These are phyloP conservation scores for Penicillium fimorum DNA, from an alignment of 495 filamentous ascomycete genomes.

Conservation along the genomic window DNA sequence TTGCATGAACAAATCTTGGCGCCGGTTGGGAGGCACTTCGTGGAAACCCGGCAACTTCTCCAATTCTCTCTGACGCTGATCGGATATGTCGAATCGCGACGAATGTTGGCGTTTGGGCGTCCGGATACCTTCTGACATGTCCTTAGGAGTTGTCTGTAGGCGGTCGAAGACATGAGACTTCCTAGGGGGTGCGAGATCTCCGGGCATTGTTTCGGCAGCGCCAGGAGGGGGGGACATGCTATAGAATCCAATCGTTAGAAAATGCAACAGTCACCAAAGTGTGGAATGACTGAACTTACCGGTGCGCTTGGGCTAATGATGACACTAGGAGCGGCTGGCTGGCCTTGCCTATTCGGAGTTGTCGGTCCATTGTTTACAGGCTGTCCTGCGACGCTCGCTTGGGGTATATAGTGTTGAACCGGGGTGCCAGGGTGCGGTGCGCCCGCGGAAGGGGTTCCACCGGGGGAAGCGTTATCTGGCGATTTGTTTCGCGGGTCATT, in stretches of 20 bases:
- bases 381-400: conserved; percentile 36
- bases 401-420: conserved; percentile 36
- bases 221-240: conserved; percentile 93
- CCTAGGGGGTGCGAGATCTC: conserved; percentile 92
- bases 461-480: conserved; percentile 61
- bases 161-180: conserved; percentile 91
- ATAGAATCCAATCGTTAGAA: conserved; percentile 27
- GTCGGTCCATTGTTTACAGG: conserved; percentile 57
- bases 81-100: conserved; percentile 95
- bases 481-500: conserved; percentile 80
- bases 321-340: conserved; percentile 76
- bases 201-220: conserved; percentile 95
- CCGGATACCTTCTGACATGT: conserved; percentile 89
- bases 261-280: not conserved
- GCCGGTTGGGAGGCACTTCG: conserved; percentile 90
- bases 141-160: conserved; percentile 89
- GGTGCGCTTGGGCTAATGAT: conserved; percentile 93
- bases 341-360: conserved; percentile 68
- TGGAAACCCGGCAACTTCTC: conserved; percentile 99
- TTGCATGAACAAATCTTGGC: conserved; percentile 99
- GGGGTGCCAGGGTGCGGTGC: conserved; percentile 25
- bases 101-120: conserved; percentile 96
- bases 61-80: conserved; percentile 83
- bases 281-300: conserved; percentile 55
- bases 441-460: conserved; percentile 29